A percentile compares a stretch with the other conserved stretches of the same genome.
These are phyloP conservation scores for Neofusicoccum sp. DNA, from an alignment of 2,329 filamentous ascomycete species.

Conservation along the genomic window DNA sequence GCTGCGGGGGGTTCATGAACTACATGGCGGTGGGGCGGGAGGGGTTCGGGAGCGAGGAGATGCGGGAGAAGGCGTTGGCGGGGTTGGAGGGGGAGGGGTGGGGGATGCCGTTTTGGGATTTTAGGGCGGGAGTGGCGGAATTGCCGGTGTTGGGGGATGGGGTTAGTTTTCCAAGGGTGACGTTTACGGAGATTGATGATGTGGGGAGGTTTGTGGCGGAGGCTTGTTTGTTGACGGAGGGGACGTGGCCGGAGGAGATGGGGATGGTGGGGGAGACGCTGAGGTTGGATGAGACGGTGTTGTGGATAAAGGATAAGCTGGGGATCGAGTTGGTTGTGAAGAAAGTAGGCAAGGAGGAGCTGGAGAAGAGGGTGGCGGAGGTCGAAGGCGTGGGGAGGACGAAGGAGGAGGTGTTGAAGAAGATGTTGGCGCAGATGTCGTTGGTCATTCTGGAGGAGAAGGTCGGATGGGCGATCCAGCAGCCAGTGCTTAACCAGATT, in stretches of 20 bases:
- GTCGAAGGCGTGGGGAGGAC: not conserved
- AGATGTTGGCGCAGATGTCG: conserved; percentile 21
- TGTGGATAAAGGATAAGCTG: conserved; percentile 22
- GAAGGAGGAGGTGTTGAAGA: conserved; percentile 26
- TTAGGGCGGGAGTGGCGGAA: conserved; percentile 28
- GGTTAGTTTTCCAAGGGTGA: conserved; percentile 29
- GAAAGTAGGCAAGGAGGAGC: not conserved
- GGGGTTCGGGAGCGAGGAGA: not conserved
- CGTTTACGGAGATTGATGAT: conserved; percentile 38
- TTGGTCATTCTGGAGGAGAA: conserved; percentile 24
- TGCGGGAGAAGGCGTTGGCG: conserved; percentile 28
- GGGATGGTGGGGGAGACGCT: conserved; percentile 37
- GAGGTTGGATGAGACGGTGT: conserved; percentile 30
- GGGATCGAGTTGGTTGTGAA: conserved; percentile 3
- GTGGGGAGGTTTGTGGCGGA: conserved; percentile 37
- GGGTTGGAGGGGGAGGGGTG: conserved; percentile 28
- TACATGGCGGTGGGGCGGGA: conserved; percentile 34
- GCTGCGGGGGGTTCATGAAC: conserved; percentile 40
- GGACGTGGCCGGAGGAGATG: conserved; percentile 32
- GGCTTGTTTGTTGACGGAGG: conserved; percentile 31
- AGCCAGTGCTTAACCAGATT: conserved; percentile 7
- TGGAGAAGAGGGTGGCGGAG: not conserved
- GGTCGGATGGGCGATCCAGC: not conserved
- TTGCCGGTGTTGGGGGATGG: conserved; percentile 30
- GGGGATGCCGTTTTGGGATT: conserved; percentile 22